A percentile compares a stretch with the other conserved stretches of the same genome.
phyloP scores from a whole-genome alignment of 768 basidiomycete genomes.

The Coprinellus aureogranulatus region DNA sequence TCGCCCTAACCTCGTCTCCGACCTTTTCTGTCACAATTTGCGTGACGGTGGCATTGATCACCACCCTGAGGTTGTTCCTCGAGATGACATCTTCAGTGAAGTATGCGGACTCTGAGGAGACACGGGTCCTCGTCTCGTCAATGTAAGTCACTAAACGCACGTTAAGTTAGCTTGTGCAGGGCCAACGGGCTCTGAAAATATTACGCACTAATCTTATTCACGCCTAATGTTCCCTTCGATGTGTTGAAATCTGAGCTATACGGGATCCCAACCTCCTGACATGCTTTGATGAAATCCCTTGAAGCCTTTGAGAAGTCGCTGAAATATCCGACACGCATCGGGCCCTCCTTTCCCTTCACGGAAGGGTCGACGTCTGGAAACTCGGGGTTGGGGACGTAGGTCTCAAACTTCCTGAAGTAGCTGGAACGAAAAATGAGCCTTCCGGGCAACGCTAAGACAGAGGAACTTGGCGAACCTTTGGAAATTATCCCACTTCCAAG shows the following conservation, averaged over 20 bases:
- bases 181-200: neutral
- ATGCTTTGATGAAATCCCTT: constrained; percentile 50
- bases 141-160: constrained; percentile 62
- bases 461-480: constrained; percentile 33
- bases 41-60: constrained; percentile 51
- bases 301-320: constrained; percentile 37
- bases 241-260: constrained; percentile 57
- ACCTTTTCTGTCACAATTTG: constrained; percentile 45
- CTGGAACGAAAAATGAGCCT: constrained; percentile 25
- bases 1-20: constrained; percentile 38
- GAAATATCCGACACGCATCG: constrained; percentile 53
- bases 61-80: constrained; percentile 60
- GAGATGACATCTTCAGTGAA: constrained; percentile 57
- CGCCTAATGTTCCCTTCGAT: constrained; percentile 50
- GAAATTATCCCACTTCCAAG: constrained; percentile 62
- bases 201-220: constrained; percentile 44
- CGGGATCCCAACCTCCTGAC: constrained; percentile 49
- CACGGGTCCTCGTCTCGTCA: constrained; percentile 45
- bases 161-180: neutral
- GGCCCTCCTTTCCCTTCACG: constrained; percentile 48
- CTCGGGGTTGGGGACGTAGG: constrained; percentile 42
- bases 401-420: constrained; percentile 68
- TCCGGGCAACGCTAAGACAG: neutral
- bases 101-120: constrained; percentile 62
- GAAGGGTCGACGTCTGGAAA: constrained; percentile 47